A percentile compares a stretch with the other conserved stretches of the same genome.
These are phyloP conservation scores for Rutstroemia sydowiana DNA, from an alignment of 2,329 filamentous ascomycete genomes.

Conservation along the genomic window DNA sequence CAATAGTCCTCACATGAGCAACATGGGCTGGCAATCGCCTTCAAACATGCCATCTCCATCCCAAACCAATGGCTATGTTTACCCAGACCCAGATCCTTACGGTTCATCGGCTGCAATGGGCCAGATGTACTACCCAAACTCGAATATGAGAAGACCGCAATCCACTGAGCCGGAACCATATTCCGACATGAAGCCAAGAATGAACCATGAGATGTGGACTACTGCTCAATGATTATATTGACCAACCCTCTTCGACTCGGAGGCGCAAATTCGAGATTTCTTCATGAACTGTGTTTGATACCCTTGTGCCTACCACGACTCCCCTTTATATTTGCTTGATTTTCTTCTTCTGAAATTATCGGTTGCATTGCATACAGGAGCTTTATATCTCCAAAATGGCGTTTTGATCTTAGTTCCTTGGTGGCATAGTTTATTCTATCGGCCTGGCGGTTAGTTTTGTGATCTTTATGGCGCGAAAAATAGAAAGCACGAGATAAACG, in stretches of 20 bases:
- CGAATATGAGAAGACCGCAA: conserved; percentile 62
- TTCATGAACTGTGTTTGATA: conserved; percentile 22
- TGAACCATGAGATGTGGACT: conserved; percentile 45
- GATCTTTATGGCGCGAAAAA: not conserved
- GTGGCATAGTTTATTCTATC: not conserved
- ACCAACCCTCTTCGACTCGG: not conserved
- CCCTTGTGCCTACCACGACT: conserved; percentile 23
- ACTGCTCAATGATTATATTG: conserved; percentile 35
- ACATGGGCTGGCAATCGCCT: conserved; percentile 75
- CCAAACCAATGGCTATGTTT: conserved; percentile 60
- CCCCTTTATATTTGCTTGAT: conserved; percentile 5
- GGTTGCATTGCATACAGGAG: conserved; percentile 18
- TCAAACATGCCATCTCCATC: conserved; percentile 59
- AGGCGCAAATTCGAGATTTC: conserved; percentile 5
- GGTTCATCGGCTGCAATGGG: conserved; percentile 48
- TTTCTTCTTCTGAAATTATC: conserved; percentile 12
- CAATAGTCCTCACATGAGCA: conserved; percentile 77
- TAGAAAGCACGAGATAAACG: not conserved
- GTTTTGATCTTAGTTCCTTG: not conserved
- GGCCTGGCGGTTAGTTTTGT: not conserved
- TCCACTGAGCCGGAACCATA: conserved; percentile 67
- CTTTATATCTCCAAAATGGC: conserved; percentile 3
- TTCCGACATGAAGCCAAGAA: conserved; percentile 55
- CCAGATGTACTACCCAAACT: conserved; percentile 66
- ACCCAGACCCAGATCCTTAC: conserved; percentile 74